Conservation (phyloP, 805 yeast genomes). For the Lipomyces japonicus region DNA sequence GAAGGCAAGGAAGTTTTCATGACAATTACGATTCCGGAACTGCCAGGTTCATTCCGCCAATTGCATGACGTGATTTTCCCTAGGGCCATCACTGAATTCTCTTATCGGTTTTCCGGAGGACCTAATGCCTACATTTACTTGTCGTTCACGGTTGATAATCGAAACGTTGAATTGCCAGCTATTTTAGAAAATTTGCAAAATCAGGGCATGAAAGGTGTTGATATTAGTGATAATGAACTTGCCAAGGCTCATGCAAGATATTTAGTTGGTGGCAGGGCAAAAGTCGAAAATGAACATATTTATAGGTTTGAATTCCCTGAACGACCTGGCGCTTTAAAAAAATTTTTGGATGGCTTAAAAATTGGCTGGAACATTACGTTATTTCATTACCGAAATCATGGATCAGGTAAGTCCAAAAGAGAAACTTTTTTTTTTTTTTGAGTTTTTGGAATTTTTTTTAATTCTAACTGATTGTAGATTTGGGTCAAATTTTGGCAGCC, state of each 20-base stretch:
- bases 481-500: conserved; percentile 90
- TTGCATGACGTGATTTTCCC: conserved; percentile 79
- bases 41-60: conserved; percentile 81
- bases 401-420: conserved; percentile 48
- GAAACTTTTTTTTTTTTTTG: no score
- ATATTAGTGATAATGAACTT: conserved; percentile 86
- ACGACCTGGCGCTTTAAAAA: conserved; percentile 88
- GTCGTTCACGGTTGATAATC: conserved; percentile 75
- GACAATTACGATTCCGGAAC: conserved; percentile 85
- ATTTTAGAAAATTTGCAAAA: conserved; percentile 46
- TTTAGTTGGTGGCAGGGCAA: conserved; percentile 86
- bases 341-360: conserved; percentile 67
- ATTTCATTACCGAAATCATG: conserved; percentile 96
- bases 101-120: conserved; percentile 65
- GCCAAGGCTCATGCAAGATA: conserved; percentile 97
- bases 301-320: conserved; percentile 93
- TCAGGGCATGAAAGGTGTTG: conserved; percentile 69
- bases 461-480: conserved; percentile 44
- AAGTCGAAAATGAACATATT: conserved; percentile 69
- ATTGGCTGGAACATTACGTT: conserved; percentile 86
- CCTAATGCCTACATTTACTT: conserved; percentile 73
- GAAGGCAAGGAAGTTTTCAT: conserved; percentile 95
- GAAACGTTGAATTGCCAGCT: conserved; percentile 64
- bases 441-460: background rate
- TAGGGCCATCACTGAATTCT: conserved; percentile 88